These are phyloP conservation scores for Leishmania guyanensis DNA, from an alignment of 208 protist genomes.

Conservation along the genomic window DNA sequence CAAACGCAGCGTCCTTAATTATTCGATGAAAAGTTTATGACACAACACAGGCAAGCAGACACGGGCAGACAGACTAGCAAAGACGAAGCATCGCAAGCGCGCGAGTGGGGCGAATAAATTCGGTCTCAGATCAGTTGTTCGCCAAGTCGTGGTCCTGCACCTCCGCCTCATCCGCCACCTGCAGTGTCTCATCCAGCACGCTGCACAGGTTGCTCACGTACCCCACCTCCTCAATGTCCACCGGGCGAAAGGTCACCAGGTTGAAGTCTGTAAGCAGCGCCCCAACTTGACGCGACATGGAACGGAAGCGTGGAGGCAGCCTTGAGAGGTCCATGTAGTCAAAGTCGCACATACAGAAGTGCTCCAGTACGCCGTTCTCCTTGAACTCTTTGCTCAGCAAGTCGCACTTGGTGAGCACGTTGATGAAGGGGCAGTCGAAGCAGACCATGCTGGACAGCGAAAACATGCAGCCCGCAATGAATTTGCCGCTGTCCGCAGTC, in stretches of 20 bases:
- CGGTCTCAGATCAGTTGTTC: conserved; percentile 12
- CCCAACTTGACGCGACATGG: conserved; percentile 71
- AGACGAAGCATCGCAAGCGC: background rate
- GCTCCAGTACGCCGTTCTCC: conserved; percentile 68
- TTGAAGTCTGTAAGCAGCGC: conserved; percentile 81
- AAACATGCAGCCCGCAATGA: conserved; percentile 90
- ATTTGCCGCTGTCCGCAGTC: conserved; percentile 89
- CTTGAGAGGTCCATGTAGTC: conserved; percentile 77
- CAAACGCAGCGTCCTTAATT: background rate
- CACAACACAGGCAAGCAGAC: background rate
- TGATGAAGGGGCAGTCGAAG: conserved; percentile 93
- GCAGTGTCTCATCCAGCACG: conserved; percentile 81
- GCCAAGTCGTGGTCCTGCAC: conserved; percentile 74
- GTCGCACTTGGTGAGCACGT: conserved; percentile 92
- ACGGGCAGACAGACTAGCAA: background rate
- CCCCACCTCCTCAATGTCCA: conserved; percentile 72
- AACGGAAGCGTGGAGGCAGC: conserved; percentile 61
- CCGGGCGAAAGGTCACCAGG: conserved; percentile 81
- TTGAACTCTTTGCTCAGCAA: conserved; percentile 73
- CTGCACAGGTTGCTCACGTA: conserved; percentile 77
- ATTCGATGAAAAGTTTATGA: background rate
- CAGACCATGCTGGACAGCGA: conserved; percentile 91
- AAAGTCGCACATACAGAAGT: conserved; percentile 91
- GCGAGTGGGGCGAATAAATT: background rate
- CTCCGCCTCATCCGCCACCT: conserved; percentile 87